A percentile compares a stretch with the other conserved stretches of the same genome.
These are phyloP conservation scores for Nakazawaea molendinolei DNA, from an alignment of 805 yeast species.

Conservation along the genomic window DNA sequence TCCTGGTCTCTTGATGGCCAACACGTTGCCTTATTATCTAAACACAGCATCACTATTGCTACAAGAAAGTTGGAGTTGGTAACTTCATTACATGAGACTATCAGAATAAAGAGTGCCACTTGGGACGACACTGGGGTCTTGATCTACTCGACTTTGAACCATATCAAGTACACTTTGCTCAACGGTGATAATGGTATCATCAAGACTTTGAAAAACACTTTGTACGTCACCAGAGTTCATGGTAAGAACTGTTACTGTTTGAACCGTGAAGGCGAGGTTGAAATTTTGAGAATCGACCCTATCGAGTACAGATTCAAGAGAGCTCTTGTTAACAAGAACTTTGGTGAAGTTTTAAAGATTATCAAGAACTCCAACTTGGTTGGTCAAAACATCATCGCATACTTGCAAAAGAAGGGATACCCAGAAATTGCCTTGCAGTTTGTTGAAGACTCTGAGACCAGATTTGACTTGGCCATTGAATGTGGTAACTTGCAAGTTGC, in stretches of 20 bases:
- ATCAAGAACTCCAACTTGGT: constrained; percentile 86
- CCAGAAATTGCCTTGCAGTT: constrained; percentile 97
- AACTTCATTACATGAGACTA: constrained; percentile 90
- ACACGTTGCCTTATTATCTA: constrained; percentile 79
- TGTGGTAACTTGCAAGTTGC: constrained; percentile 87
- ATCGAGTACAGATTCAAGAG: constrained; percentile 95
- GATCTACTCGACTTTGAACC: constrained; percentile 90
- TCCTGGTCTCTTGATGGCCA: constrained; percentile 86
- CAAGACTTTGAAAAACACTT: constrained; percentile 82
- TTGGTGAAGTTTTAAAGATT: constrained; percentile 84
- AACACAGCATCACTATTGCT: constrained; percentile 89
- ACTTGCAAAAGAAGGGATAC: constrained; percentile 88
- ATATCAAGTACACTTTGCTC: constrained; percentile 85
- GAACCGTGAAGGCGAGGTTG: constrained; percentile 80
- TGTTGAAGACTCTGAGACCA: constrained; percentile 92
- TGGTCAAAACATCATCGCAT: constrained; percentile 95
- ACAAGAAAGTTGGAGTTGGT: constrained; percentile 69
- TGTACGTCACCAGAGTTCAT: constrained; percentile 69
- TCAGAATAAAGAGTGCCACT: constrained; percentile 91
- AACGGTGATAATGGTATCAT: constrained; percentile 96
- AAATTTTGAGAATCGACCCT: constrained; percentile 77
- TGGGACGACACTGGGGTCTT: constrained; percentile 95
- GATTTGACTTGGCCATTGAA: constrained; percentile 92
- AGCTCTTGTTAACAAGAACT: constrained; percentile 84
- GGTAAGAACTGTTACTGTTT: constrained; percentile 74